A percentile compares a stretch with the other conserved stretches of the same genome.
Conservation (phyloP, 352 stramenopile genomes). For the Aphanomyces invadans region DNA sequence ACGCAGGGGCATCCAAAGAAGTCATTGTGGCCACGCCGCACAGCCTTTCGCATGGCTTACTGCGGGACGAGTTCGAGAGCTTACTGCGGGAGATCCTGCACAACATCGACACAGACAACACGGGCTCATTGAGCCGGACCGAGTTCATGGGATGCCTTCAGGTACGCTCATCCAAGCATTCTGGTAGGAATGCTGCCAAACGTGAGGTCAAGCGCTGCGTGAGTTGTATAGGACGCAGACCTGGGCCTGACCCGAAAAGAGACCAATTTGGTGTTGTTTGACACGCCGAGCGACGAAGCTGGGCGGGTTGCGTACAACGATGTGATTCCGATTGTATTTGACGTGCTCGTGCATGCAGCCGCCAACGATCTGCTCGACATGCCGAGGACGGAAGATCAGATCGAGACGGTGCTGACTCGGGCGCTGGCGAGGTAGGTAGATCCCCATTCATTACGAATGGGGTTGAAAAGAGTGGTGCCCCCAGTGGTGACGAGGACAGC, state of each 20-base stretch:
- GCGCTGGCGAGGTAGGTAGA: constrained; percentile 39
- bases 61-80: constrained; percentile 75
- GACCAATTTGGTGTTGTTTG: constrained; percentile 71
- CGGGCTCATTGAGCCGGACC: constrained; percentile 35
- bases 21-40: constrained; percentile 32
- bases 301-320: constrained; percentile 40
- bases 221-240: constrained; percentile 46
- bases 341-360: constrained; percentile 46
- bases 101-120: constrained; percentile 48
- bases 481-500: constrained; percentile 48
- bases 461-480: background rate
- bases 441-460: background rate
- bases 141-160: constrained; percentile 61
- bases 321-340: constrained; percentile 57
- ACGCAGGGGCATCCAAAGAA: background rate
- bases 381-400: constrained; percentile 51
- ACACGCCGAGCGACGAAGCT: constrained; percentile 34
- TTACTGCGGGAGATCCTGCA: constrained; percentile 71
- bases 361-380: constrained; percentile 49
- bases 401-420: constrained; percentile 63
- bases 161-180: background rate
- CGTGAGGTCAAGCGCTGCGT: too few relatives aligned
- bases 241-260: constrained; percentile 56
- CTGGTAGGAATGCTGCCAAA: too few relatives aligned
- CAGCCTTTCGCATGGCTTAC: constrained; percentile 65